Percentiles rank a stretch among this genome's conserved stretches.
Conservation (phyloP, 345 rosid genomes). For the Rhizophora mangle region DNA sequence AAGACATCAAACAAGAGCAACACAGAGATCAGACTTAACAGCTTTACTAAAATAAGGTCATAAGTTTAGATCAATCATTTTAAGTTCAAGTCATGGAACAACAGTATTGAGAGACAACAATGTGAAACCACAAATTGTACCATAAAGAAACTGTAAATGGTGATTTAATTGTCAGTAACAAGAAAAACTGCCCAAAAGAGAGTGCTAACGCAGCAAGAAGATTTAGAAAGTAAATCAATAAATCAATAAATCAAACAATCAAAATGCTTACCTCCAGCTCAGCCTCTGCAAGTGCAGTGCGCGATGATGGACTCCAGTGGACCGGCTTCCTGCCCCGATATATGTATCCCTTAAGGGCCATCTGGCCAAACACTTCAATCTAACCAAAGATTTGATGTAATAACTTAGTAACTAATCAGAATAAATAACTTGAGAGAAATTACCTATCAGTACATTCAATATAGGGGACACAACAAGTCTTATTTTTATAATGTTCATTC, state of each 20-base stretch:
- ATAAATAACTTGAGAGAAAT: conserved; percentile 1
- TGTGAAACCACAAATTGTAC: not conserved
- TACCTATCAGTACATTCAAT: not conserved
- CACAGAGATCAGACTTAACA: not conserved
- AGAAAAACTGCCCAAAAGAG: not conserved
- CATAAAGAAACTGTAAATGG: not conserved
- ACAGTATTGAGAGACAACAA: not conserved
- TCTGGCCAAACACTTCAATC: conserved; percentile 91
- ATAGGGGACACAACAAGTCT: not conserved
- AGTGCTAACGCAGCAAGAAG: not conserved
- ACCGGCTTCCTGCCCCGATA: conserved; percentile 96
- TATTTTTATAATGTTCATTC: not conserved
- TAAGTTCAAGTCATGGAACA: not conserved
- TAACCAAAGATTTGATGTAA: conserved; percentile 31
- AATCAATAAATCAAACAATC: not conserved
- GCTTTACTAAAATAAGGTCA: not conserved
- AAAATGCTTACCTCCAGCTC: conserved; percentile 75
- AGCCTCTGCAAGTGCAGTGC: conserved; percentile 98
- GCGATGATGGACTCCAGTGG: conserved; percentile 97
- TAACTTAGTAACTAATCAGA: conserved; percentile 11
- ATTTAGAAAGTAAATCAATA: not conserved
- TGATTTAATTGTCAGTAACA: not conserved
- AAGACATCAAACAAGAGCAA: not conserved
- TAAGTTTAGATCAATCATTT: not conserved
- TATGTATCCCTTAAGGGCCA: conserved; percentile 82